Evolutionary conservation across 106 monocot genomes (phyloP).

Genomic region (Chionographis japonica): DNA sequence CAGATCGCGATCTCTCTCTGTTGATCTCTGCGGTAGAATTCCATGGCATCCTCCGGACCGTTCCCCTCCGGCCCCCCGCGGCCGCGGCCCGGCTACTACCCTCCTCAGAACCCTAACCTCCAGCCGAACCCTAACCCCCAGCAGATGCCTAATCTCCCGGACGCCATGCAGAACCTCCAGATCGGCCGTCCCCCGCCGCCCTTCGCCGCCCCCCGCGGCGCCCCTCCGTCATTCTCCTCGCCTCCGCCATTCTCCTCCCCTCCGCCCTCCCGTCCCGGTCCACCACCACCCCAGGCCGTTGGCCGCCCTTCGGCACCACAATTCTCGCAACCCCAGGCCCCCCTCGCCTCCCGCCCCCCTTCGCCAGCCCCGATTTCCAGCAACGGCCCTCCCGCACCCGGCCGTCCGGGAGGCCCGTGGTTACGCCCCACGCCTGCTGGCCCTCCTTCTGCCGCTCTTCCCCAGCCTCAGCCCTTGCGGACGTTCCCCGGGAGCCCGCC

Average conservation of each 20-base stretch:
- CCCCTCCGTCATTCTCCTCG: constrained; percentile 6
- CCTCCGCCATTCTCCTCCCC: background rate
- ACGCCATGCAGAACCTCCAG: constrained; percentile 65
- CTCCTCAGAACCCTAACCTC: constrained; percentile 9
- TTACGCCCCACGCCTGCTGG: background rate
- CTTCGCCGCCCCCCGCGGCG: constrained; percentile 4
- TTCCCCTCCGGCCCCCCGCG: constrained; percentile 25
- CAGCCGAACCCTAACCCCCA: constrained; percentile 20
- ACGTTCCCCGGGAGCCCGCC: constrained; percentile 43
- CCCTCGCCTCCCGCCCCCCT: constrained; percentile 7
- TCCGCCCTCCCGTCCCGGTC: constrained; percentile 5
- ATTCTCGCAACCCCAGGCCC: background rate
- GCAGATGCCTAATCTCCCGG: constrained; percentile 19
- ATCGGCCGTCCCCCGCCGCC: constrained; percentile 39
- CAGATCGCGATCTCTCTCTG: background rate
- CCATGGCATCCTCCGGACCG: constrained; percentile 51
- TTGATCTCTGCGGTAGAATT: background rate
- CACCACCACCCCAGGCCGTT: constrained; percentile 2
- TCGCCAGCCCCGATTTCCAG: constrained; percentile 12
- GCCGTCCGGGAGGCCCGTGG: constrained; percentile 3
- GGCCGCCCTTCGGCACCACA: too few relatives aligned
- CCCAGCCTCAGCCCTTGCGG: background rate
- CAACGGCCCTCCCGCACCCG: constrained; percentile 19
- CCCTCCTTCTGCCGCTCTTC: constrained; percentile 7
- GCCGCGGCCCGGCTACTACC: constrained; percentile 19